Base-by-base conservation (phyloP, 2,329 filamentous ascomycete species). In the Aspergillus neoniger region DNA sequence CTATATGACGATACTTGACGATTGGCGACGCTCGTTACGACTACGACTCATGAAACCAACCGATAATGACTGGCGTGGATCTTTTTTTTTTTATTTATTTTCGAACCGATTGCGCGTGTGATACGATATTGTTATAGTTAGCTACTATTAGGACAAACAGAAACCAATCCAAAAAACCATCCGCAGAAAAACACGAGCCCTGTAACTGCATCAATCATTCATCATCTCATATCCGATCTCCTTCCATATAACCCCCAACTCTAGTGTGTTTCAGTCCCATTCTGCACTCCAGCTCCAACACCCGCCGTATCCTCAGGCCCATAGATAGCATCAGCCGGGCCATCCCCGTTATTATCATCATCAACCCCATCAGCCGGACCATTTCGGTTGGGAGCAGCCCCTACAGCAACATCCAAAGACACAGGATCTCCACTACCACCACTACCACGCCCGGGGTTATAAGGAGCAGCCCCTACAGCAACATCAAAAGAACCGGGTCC, bases 101-200 rank as follows among this genome's bases (percentile, higher is more conserved):
- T 30, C 28, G 4, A 19, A 23, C 32, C 32, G 32, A 36, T 36
- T 12, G 28, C 47, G 30, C 47, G 47, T 28, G 25, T 50, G 47
- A 10, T 30, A 50, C 25, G 47, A 50, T 50, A 50, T 50, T 50
- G 47, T 50, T 50, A 50, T 30, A 50, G 47, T 28, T 50, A 50
- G 47, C 47, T 44, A 21, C 47, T 7, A 50, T 21, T n/a, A 49
- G 15, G 4, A 25, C 47, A 17, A n/a, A 32, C 15, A 9, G 8
- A 49, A 23, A 49, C 15, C 25, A 19, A 19, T 19, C 19, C 19
- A 19, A 19, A 19, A 19, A 19, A 19, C 19, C 19, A 19, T 19
- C 19, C 19, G 19, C 19, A 19, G 19, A 19, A 19, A 19, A 19
- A 19, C 19, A 30, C 12, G 15, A 28, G 32, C 9, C 5, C 6